These are phyloP conservation scores for Tricholoma bakamatsutake DNA, from an alignment of 768 basidiomycete genomes.

Conservation along the genomic window DNA sequence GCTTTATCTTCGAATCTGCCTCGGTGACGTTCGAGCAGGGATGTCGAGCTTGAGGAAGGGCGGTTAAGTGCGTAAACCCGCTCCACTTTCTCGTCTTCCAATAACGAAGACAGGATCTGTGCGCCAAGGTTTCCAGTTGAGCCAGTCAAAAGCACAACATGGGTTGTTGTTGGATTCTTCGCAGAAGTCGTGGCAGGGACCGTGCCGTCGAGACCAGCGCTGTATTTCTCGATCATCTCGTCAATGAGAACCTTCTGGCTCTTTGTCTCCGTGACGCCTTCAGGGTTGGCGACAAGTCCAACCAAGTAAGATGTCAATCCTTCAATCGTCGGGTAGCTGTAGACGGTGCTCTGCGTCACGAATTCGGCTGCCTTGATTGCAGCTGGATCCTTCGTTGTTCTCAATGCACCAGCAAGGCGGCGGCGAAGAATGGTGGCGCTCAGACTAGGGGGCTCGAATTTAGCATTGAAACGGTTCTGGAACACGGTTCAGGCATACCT, in stretches of 20 bases:
- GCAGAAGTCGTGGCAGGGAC: not conserved
- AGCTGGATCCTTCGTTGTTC: slow-evolving; percentile 10
- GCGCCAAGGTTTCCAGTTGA: slow-evolving; percentile 17
- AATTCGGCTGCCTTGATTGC: slow-evolving; percentile 16
- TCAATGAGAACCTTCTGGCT: slow-evolving; percentile 11
- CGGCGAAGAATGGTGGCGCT: slow-evolving; percentile 23
- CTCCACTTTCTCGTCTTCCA: slow-evolving; percentile 9
- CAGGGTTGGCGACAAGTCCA: slow-evolving; percentile 5
- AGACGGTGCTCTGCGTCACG: slow-evolving; percentile 24
- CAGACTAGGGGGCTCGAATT: not conserved
- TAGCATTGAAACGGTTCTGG: not conserved
- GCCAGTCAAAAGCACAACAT: not conserved
- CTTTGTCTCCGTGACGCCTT: not conserved
- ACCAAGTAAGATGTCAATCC: slow-evolving; percentile 17
- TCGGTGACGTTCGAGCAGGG: slow-evolving; percentile 13
- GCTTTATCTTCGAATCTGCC: slow-evolving; percentile 21
- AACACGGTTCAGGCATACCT: slow-evolving; percentile 8
- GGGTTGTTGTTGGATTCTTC: not conserved
- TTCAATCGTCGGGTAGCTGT: slow-evolving; percentile 23
- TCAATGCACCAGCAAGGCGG: slow-evolving; percentile 31
- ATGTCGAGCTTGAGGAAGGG: slow-evolving; percentile 5
- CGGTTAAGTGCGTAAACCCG: slow-evolving; percentile 15
- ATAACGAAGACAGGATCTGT: slow-evolving; percentile 9
- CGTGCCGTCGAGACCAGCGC: slow-evolving; percentile 6
- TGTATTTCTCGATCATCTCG: slow-evolving; percentile 36